phyloP scores from a whole-genome alignment of 768 basidiomycete species.

The Lactifluus rugatus region DNA sequence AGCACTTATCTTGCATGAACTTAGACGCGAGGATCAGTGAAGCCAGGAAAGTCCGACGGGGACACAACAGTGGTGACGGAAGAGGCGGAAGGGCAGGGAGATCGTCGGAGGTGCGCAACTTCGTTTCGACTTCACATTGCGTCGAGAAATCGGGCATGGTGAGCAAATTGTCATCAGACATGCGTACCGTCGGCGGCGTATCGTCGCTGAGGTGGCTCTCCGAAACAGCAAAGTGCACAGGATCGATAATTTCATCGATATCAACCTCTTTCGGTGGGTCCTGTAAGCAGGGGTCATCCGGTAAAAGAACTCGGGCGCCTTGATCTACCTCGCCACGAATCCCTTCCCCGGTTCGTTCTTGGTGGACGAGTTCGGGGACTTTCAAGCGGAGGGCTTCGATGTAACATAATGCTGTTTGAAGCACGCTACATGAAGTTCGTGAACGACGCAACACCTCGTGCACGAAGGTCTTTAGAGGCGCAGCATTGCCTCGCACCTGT shows the following conservation, averaged over 20 bases:
- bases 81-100: constrained; percentile 35
- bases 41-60: constrained; percentile 81
- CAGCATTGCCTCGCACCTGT: constrained; percentile 28
- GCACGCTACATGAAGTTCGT: constrained; percentile 69
- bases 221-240: neutral
- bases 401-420: constrained; percentile 85
- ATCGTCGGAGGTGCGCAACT: constrained; percentile 19
- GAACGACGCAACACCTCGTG: constrained; percentile 84
- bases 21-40: constrained; percentile 85
- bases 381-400: constrained; percentile 71
- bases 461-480: constrained; percentile 69
- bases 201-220: constrained; percentile 1
- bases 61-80: constrained; percentile 80
- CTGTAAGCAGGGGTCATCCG: constrained; percentile 25
- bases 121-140: constrained; percentile 12
- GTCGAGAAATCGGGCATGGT: constrained; percentile 1
- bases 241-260: constrained; percentile 14
- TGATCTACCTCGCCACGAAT: constrained; percentile 33
- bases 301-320: constrained; percentile 34
- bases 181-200: constrained; percentile 12
- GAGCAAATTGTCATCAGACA: constrained; percentile 9
- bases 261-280: constrained; percentile 34
- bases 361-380: constrained; percentile 50
- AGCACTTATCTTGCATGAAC: constrained; percentile 88
- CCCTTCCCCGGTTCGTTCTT: constrained; percentile 40